These are phyloP conservation scores for Trypanosoma mega DNA, from an alignment of 208 protist species.

Conservation along the genomic window DNA sequence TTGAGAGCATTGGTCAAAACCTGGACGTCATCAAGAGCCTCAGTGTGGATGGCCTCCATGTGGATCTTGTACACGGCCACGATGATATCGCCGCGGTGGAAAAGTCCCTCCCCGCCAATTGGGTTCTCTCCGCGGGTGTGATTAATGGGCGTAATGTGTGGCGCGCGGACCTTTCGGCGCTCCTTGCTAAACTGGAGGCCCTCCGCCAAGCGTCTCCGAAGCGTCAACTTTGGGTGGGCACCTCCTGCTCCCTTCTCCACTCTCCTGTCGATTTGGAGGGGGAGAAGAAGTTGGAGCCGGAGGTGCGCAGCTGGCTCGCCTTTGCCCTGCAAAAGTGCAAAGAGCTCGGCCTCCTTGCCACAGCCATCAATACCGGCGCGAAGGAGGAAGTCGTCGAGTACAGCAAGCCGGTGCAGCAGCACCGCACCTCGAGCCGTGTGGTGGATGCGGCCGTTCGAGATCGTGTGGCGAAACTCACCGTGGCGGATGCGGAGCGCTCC, in stretches of 20 bases:
- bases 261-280: constrained; percentile 60
- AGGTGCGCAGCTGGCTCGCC: constrained; percentile 62
- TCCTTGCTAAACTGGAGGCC: constrained; percentile 22
- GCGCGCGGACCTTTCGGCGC: constrained; percentile 48
- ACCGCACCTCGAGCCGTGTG: constrained; percentile 32
- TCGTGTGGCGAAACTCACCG: constrained; percentile 34
- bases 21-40: constrained; percentile 35
- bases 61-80: constrained; percentile 55
- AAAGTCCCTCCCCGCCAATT: constrained; percentile 35
- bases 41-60: constrained; percentile 72
- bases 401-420: constrained; percentile 32
- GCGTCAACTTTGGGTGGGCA: constrained; percentile 53
- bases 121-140: constrained; percentile 77
- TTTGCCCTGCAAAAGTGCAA: constrained; percentile 86
- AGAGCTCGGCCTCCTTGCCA: constrained; percentile 62
- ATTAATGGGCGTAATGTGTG: constrained; percentile 88
- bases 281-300: constrained; percentile 50
- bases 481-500: constrained; percentile 16
- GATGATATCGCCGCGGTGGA: constrained; percentile 36
- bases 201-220: constrained; percentile 26
- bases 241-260: constrained; percentile 85
- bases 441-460: constrained; percentile 35
- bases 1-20: constrained; percentile 69
- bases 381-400: constrained; percentile 37
- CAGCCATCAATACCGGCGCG: constrained; percentile 24